Percentiles rank a stretch among this genome's conserved stretches.
Evolutionary conservation across 108 stramenopile species (phyloP).

Genomic region (Cyclotella cryptica): DNA sequence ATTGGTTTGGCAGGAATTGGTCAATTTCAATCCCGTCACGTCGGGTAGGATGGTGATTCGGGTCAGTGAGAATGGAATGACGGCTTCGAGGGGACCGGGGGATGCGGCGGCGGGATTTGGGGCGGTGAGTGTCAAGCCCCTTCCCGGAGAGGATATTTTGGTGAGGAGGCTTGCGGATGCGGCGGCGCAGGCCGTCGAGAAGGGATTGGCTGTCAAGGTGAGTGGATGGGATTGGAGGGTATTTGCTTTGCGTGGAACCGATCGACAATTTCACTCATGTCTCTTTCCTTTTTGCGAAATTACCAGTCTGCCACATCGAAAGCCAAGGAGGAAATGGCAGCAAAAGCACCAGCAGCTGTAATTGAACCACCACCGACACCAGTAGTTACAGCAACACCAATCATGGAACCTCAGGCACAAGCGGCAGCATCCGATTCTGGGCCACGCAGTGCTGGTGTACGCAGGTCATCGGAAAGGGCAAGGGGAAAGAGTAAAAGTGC

Average conservation of each 20-base stretch:
- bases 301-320: too few species aligned
- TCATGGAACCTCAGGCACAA: constrained; percentile 7
- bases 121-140: constrained; percentile 57
- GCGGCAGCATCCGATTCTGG: constrained; percentile 47
- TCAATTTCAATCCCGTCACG: constrained; percentile 66
- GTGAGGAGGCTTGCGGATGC: constrained; percentile 78
- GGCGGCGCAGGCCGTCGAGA: constrained; percentile 83
- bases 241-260: too few species aligned
- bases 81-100: constrained; percentile 65
- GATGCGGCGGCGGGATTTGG: constrained; percentile 77
- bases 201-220: constrained; percentile 81
- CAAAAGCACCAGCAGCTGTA: neutral
- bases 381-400: neutral
- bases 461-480: constrained; percentile 70
- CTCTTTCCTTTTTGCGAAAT: neutral
- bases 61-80: constrained; percentile 59
- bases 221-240: too few species aligned
- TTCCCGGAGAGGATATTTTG: constrained; percentile 80
- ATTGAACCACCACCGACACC: neutral
- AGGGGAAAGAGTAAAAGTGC: constrained; percentile 55
- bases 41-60: constrained; percentile 75
- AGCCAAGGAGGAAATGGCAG: neutral
- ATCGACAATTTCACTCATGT: too few species aligned
- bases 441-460: constrained; percentile 76
- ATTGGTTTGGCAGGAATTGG: constrained; percentile 82